These are phyloP conservation scores for Diaporthe sp. DNA, from an alignment of 2,329 filamentous ascomycete genomes.

Conservation along the genomic window DNA sequence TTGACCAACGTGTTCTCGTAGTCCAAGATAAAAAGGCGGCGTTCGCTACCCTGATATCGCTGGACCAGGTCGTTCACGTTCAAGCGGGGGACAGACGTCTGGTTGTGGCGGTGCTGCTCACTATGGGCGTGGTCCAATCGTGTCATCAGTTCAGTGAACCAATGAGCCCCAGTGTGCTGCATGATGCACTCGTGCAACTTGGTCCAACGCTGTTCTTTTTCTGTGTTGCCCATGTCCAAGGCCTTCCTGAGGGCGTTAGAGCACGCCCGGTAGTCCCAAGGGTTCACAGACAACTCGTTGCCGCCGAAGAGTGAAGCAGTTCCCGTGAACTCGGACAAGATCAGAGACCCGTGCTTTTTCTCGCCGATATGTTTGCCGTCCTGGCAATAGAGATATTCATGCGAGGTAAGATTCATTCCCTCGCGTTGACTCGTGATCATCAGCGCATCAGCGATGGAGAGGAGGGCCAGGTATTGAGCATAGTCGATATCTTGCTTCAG, in stretches of 20 bases:
- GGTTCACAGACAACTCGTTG: slow-evolving; percentile 88
- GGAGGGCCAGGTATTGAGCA: slow-evolving; percentile 90
- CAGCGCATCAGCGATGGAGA: slow-evolving; percentile 89
- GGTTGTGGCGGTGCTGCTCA: slow-evolving; percentile 87
- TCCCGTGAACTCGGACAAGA: slow-evolving; percentile 95
- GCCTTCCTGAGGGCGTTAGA: slow-evolving; percentile 88
- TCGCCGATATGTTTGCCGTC: slow-evolving; percentile 79
- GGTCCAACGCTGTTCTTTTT: slow-evolving; percentile 82
- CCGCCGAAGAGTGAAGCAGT: slow-evolving; percentile 88
- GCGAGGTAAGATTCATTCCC: slow-evolving; percentile 96
- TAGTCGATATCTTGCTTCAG: slow-evolving; percentile 96
- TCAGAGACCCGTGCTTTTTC: slow-evolving; percentile 89
- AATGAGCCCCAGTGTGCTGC: slow-evolving; percentile 86
- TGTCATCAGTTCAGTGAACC: slow-evolving; percentile 83
- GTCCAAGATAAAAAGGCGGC: slow-evolving; percentile 89
- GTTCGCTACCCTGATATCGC: slow-evolving; percentile 75
- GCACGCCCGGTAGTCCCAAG: slow-evolving; percentile 93
- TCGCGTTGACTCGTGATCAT: slow-evolving; percentile 97
- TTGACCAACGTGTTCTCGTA: slow-evolving; percentile 94
- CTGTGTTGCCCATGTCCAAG: slow-evolving; percentile 82
- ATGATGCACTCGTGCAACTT: slow-evolving; percentile 81
- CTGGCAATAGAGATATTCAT: slow-evolving; percentile 94
- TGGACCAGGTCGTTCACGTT: slow-evolving; percentile 75
- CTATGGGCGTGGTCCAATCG: slow-evolving; percentile 83
- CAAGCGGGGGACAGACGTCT: slow-evolving; percentile 87